Evolutionary conservation across 2,329 filamentous ascomycete species (phyloP).

Genomic region (Alternaria arborescens): DNA sequence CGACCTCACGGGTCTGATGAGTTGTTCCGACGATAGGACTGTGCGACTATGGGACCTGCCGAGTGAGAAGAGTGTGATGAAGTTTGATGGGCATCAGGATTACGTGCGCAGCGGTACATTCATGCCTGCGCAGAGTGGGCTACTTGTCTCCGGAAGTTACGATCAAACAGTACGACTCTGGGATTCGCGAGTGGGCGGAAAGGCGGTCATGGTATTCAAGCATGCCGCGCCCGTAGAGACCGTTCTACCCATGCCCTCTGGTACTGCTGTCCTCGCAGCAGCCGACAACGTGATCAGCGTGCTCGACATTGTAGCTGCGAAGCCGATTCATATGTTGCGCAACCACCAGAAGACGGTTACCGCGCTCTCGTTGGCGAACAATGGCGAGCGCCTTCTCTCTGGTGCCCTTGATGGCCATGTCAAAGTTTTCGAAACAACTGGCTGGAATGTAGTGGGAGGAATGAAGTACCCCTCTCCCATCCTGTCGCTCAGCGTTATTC

Average conservation of each 20-base stretch:
- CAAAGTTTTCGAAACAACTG: conserved; percentile 93
- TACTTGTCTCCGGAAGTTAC: conserved; percentile 91
- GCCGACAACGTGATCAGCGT: conserved; percentile 89
- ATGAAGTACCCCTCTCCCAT: conserved; percentile 94
- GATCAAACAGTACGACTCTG: conserved; percentile 92
- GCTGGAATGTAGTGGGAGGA: conserved; percentile 96
- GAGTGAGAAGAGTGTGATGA: conserved; percentile 75
- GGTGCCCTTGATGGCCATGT: conserved; percentile 94
- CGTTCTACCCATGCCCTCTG: conserved; percentile 85
- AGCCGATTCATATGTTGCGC: conserved; percentile 83
- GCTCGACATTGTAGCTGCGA: conserved; percentile 89
- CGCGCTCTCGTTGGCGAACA: conserved; percentile 80
- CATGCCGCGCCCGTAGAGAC: conserved; percentile 88
- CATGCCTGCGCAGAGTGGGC: conserved; percentile 74
- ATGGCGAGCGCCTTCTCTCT: conserved; percentile 81
- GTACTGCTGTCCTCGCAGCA: conserved; percentile 84
- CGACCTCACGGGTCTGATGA: conserved; percentile 87
- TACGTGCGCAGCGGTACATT: conserved; percentile 91
- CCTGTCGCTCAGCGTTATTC: conserved; percentile 80
- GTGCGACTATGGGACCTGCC: conserved; percentile 95
- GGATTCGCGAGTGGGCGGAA: conserved; percentile 78
- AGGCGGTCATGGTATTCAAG: conserved; percentile 88
- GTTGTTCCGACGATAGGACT: conserved; percentile 89
- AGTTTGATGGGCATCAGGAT: conserved; percentile 86
- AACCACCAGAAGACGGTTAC: conserved; percentile 99